Percentiles rank a stretch among this genome's conserved stretches.
phyloP scores from a whole-genome alignment of 2,329 filamentous ascomycete genomes.

The Fusarium pseudoanthophilum region DNA sequence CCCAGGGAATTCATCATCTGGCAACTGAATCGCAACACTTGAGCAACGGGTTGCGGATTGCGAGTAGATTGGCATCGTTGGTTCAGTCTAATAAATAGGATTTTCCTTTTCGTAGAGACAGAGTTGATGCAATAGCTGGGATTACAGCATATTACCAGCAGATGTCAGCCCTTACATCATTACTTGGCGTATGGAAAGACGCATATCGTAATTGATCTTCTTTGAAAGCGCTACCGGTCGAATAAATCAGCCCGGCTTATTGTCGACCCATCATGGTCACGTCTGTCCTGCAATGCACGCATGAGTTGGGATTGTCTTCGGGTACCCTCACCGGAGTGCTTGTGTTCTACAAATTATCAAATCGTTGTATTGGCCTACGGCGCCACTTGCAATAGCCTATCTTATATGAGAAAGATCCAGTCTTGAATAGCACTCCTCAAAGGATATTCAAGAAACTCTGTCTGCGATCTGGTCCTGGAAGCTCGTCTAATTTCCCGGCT shows the following conservation, averaged over 20 bases:
- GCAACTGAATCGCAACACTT: too few relatives aligned
- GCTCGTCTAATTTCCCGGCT: background rate
- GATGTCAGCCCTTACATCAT: background rate
- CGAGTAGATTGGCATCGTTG: too few relatives aligned
- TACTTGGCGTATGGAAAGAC: background rate
- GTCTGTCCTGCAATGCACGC: background rate
- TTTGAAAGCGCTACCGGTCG: background rate
- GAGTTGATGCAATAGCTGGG: background rate
- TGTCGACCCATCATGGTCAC: background rate
- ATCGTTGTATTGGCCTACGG: too few relatives aligned
- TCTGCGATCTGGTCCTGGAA: too few relatives aligned
- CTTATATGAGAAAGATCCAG: too few relatives aligned
- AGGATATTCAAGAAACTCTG: too few relatives aligned
- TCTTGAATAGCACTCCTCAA: too few relatives aligned
- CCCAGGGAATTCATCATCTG: too few relatives aligned
- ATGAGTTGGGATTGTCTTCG: background rate
- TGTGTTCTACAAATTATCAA: background rate
- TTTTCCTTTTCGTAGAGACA: background rate
- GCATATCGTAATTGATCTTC: too few relatives aligned
- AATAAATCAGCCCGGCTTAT: background rate
- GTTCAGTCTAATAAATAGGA: background rate
- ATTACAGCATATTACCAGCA: background rate
- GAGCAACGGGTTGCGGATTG: too few relatives aligned
- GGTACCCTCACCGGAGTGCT: too few relatives aligned
- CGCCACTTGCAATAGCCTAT: too few relatives aligned